phyloP scores from a whole-genome alignment of 805 yeast species.

The Tetrapisispora arboricola region DNA sequence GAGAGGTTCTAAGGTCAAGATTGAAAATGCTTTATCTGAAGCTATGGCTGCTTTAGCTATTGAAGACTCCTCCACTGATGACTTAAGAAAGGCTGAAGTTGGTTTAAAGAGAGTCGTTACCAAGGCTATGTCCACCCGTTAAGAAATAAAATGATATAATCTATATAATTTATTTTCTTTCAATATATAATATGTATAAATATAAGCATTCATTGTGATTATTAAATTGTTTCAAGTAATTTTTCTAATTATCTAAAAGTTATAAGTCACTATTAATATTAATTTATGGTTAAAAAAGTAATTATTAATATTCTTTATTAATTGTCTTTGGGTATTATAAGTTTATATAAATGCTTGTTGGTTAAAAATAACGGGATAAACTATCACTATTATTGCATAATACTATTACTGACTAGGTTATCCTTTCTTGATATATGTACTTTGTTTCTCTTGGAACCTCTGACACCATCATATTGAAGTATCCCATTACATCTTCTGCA shows the following conservation, averaged over 20 bases:
- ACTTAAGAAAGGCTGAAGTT: constrained; percentile 98
- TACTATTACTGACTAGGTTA: not conserved
- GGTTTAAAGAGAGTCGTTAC: constrained; percentile 98
- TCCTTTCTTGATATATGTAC: not conserved
- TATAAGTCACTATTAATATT: too few species aligned
- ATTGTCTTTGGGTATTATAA: too few species aligned
- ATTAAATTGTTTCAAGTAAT: not conserved
- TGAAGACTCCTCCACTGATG: constrained; percentile 94
- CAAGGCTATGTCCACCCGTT: constrained; percentile 98
- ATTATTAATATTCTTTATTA: too few species aligned
- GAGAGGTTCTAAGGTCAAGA: constrained; percentile 94
- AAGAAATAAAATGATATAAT: constrained; percentile 27
- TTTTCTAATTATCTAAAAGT: too few species aligned
- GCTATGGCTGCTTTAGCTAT: constrained; percentile 96
- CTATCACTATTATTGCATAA: not conserved
- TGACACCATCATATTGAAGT: constrained; percentile 9
- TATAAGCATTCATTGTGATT: constrained; percentile 4
- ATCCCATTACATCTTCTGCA: constrained; percentile 14
- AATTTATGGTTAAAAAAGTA: too few species aligned
- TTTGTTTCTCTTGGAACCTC: constrained; percentile 9
- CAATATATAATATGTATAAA: constrained; percentile 3
- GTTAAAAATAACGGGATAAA: too few species aligned
- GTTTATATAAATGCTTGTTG: too few species aligned
- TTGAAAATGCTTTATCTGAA: constrained; percentile 95
- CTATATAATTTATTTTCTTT: constrained; percentile 2